Evolutionary conservation across 768 basidiomycete species (phyloP).

Genomic region (Cystofilobasidium bisporidii): DNA sequence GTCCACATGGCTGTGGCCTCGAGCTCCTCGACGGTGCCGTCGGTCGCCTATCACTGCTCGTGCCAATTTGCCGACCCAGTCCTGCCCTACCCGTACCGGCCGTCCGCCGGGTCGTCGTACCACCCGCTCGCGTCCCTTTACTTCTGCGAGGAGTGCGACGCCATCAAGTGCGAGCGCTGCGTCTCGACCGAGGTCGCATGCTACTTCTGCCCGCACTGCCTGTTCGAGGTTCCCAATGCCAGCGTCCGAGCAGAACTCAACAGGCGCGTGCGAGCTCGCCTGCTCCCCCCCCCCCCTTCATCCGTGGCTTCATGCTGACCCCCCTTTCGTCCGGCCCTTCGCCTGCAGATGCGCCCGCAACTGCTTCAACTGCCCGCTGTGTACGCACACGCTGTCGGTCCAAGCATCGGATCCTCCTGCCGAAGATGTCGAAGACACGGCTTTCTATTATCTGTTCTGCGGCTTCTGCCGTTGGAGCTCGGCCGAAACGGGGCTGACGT

Average conservation of each 20-base stretch:
- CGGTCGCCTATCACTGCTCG: slow-evolving; percentile 41
- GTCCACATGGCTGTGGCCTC: not conserved
- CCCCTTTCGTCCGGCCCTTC: slow-evolving; percentile 2
- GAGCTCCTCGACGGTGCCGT: slow-evolving; percentile 9
- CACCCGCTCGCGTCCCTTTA: slow-evolving; percentile 76
- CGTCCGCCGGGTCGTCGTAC: slow-evolving; percentile 63
- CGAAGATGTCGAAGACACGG: slow-evolving; percentile 52
- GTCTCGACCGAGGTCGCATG: slow-evolving; percentile 87
- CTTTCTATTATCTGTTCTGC: slow-evolving; percentile 85
- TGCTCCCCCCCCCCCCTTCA: not conserved
- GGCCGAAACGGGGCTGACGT: slow-evolving; percentile 76
- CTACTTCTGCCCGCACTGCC: slow-evolving; percentile 95
- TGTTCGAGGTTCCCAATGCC: slow-evolving; percentile 96
- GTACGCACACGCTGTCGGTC: slow-evolving; percentile 76
- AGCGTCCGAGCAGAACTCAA: slow-evolving; percentile 98
- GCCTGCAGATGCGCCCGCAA: slow-evolving; percentile 93
- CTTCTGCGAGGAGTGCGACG: slow-evolving; percentile 98
- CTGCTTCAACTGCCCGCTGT: slow-evolving; percentile 93
- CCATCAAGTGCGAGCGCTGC: slow-evolving; percentile 83
- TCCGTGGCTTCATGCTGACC: not conserved
- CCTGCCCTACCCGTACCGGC: slow-evolving; percentile 50
- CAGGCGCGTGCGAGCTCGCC: slow-evolving; percentile 48
- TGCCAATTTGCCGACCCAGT: slow-evolving; percentile 57
- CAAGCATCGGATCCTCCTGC: slow-evolving; percentile 64
- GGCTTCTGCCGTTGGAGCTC: slow-evolving; percentile 94